Conservation (phyloP, 2,329 filamentous ascomycete species). For the Xylaria sp. region DNA sequence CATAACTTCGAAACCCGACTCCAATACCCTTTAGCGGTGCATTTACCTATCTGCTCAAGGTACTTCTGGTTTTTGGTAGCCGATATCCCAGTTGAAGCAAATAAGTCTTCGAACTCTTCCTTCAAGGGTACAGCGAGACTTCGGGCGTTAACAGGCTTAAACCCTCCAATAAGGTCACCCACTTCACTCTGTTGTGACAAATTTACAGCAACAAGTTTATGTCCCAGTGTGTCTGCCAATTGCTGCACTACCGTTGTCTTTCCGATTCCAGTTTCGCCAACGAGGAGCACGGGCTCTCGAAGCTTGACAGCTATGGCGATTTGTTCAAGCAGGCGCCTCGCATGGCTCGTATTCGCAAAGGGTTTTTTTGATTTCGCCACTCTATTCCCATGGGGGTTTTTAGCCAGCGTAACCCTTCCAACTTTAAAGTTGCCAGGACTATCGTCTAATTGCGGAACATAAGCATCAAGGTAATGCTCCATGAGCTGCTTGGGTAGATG, state of each 20-base stretch:
- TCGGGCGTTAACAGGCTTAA: slow-evolving; percentile 93
- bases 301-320: slow-evolving; percentile 84
- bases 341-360: slow-evolving; percentile 90
- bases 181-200: slow-evolving; percentile 98
- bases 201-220: slow-evolving; percentile 92
- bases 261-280: slow-evolving; percentile 98
- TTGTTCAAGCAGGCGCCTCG: slow-evolving; percentile 86
- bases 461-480: slow-evolving; percentile 78
- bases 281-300: slow-evolving; percentile 89
- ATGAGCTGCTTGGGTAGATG: slow-evolving; percentile 85
- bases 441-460: slow-evolving; percentile 77
- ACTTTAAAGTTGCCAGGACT: slow-evolving; percentile 68
- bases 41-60: slow-evolving; percentile 81
- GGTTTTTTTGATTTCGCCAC: slow-evolving; percentile 67
- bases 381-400: slow-evolving; percentile 63
- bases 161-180: slow-evolving; percentile 93
- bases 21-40: slow-evolving; percentile 86
- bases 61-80: slow-evolving; percentile 89
- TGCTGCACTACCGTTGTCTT: slow-evolving; percentile 98
- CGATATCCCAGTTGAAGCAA: slow-evolving; percentile 86
- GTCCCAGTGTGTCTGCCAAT: slow-evolving; percentile 83
- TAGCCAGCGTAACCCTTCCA: slow-evolving; percentile 73
- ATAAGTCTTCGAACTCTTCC: slow-evolving; percentile 93
- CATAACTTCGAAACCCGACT: slow-evolving; percentile 85
- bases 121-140: slow-evolving; percentile 89